A percentile compares a stretch with the other conserved stretches of the same genome.
These are phyloP conservation scores for Candida khao-thaluensis DNA, from an alignment of 805 yeast species.

Conservation along the genomic window DNA sequence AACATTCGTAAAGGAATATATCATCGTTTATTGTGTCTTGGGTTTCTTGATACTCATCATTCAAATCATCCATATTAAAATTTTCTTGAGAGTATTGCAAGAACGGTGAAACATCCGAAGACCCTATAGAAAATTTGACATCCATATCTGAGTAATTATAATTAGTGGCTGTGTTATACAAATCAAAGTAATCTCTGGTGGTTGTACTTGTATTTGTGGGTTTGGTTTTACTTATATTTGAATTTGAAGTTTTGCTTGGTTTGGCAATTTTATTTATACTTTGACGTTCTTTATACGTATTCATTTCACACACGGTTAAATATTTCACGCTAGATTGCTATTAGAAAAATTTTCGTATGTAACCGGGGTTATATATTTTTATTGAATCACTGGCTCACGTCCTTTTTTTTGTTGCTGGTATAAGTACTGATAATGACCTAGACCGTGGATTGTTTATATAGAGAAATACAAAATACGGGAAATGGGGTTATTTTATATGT, in stretches of 20 bases:
- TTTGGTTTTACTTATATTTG: too few relatives aligned
- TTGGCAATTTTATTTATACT: too few relatives aligned
- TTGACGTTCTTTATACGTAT: too few relatives aligned
- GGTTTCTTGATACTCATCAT: conserved; percentile 6
- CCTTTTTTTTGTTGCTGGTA: too few relatives aligned
- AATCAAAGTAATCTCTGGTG: too few relatives aligned
- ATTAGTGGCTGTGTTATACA: too few relatives aligned
- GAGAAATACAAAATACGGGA: neutral
- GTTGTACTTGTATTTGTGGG: neutral
- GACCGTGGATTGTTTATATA: too few relatives aligned
- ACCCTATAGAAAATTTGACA: conserved; percentile 1
- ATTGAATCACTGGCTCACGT: too few relatives aligned
- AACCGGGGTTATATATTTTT: too few relatives aligned
- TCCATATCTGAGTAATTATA: conserved; percentile 2
- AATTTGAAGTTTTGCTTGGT: too few relatives aligned
- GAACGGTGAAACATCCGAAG: conserved; percentile 6
- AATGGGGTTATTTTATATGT: neutral
- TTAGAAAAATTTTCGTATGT: neutral
- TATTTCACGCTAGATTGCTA: conserved; percentile 1
- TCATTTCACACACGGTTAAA: neutral
- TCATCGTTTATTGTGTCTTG: neutral
- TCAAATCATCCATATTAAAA: conserved; percentile 10
- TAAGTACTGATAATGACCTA: too few relatives aligned
- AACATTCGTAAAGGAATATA: conserved; percentile 16
- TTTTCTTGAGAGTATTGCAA: conserved; percentile 9